Evolutionary conservation across 306 rosid genomes (phyloP), one percentile per base, ranked within the genome.

Genomic region (Pterocarpus macrocarpus): DNA sequence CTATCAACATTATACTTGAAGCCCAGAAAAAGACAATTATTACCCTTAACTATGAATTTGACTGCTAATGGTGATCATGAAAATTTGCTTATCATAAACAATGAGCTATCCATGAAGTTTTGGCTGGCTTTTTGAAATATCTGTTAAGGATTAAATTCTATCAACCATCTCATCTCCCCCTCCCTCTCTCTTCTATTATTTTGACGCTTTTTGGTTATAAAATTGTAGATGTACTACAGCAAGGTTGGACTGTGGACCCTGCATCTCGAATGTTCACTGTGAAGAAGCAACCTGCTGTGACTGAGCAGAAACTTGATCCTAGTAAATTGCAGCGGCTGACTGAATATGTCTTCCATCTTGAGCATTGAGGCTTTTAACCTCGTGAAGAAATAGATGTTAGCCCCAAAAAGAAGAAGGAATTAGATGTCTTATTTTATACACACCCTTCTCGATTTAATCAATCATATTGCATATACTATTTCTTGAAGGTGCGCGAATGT

Each of bases 331-430:
- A 96, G 90, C 89, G 88, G 64, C 84, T 96, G 88, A 96, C 97
- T 3, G 99, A 96, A 88, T 93, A 92, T 68, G 97, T 93, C 41
- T 96, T 90, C 88, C 97, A 92, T 78, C 91, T 92, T 0, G 97
- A 93, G 92, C 99, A 96, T 78, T 90, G 83, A 86, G 76, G 77
- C 76, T 63, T 77, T 80, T 41, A 10, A 67, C 53, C 32, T 12
- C 17, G 62, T 35, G 36, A 76, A 79, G 80, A 80, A 71, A 52
- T 65, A 28, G 75, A 49, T 35, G 47, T 44, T 53, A 49, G 11
- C 69, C 10, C 44, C 0, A 12, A 62, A 62, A 33, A 15, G 49
- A 13, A 10, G 30, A 64, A n/a, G 30, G 5, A 36, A 36, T 8
- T 47, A 58, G 34, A 45, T 55, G 22, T 69, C 53, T 62, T 44